Percentiles rank a stretch among this genome's conserved stretches.
phyloP scores from a whole-genome alignment of 495 filamentous ascomycete species.

The Penicillium longicatenatum region DNA sequence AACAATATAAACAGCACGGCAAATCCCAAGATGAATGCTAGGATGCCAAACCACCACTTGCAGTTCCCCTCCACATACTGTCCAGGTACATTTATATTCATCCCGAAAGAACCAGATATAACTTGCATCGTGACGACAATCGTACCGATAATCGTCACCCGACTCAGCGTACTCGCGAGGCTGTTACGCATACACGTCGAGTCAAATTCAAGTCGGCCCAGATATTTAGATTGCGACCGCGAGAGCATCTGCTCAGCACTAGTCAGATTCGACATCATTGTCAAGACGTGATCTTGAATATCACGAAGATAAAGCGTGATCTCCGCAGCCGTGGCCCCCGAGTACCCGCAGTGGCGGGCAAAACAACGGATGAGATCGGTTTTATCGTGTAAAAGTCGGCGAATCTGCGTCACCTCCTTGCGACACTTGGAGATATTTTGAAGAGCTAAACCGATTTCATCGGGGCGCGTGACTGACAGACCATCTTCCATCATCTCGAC shows the following conservation, averaged over 20 bases:
- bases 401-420: slow-evolving; percentile 83
- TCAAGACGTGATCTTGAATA: slow-evolving; percentile 94
- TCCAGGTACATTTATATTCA: slow-evolving; percentile 88
- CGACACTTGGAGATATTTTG: slow-evolving; percentile 81
- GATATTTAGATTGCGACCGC: slow-evolving; percentile 82
- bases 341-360: slow-evolving; percentile 88
- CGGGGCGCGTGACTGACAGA: slow-evolving; percentile 77
- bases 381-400: slow-evolving; percentile 87
- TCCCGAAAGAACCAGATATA: slow-evolving; percentile 85
- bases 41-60: slow-evolving; percentile 63
- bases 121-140: slow-evolving; percentile 89
- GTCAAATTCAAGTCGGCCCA: slow-evolving; percentile 84
- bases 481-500: slow-evolving; percentile 87
- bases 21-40: not conserved
- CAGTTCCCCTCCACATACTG: slow-evolving; percentile 43
- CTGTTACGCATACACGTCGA: slow-evolving; percentile 73
- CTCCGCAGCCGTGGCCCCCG: slow-evolving; percentile 78
- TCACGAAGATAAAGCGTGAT: slow-evolving; percentile 89
- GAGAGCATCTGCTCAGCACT: slow-evolving; percentile 94
- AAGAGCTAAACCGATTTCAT: slow-evolving; percentile 77
- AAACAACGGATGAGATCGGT: slow-evolving; percentile 92
- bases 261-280: slow-evolving; percentile 87
- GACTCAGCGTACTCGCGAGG: slow-evolving; percentile 74
- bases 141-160: slow-evolving; percentile 82
- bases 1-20: not conserved